Conservation (phyloP, 2,329 filamentous ascomycete species). For the Penicillium sp. region DNA sequence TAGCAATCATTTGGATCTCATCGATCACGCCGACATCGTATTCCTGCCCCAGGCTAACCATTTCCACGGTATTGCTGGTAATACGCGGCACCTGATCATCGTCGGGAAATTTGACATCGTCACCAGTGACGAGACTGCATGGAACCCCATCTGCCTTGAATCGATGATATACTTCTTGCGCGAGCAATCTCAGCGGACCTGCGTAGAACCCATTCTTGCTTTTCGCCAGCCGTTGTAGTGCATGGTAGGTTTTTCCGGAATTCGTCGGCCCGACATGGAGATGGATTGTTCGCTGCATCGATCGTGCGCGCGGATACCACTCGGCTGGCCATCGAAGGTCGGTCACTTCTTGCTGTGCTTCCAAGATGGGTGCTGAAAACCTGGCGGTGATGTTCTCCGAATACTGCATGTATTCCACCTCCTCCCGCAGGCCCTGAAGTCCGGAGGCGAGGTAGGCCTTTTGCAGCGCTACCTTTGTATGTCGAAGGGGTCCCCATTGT, state of each 20-base stretch:
- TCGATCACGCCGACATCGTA: constrained; percentile 94
- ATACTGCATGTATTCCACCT: constrained; percentile 68
- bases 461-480: constrained; percentile 47
- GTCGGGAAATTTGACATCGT: constrained; percentile 74
- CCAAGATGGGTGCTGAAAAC: constrained; percentile 58
- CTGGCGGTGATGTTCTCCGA: constrained; percentile 60
- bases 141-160: constrained; percentile 73
- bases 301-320: constrained; percentile 84
- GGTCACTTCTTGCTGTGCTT: constrained; percentile 65
- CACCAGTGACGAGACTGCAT: constrained; percentile 84
- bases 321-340: constrained; percentile 87
- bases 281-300: constrained; percentile 78
- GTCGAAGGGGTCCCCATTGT: constrained; percentile 23
- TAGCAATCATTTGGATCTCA: constrained; percentile 96
- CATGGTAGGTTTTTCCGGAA: constrained; percentile 96
- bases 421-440: constrained; percentile 51
- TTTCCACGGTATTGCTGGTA: constrained; percentile 90
- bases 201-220: constrained; percentile 81
- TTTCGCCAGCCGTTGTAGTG: constrained; percentile 77
- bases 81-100: constrained; percentile 56
- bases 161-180: constrained; percentile 91
- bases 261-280: constrained; percentile 96
- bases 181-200: constrained; percentile 81
- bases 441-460: constrained; percentile 60
- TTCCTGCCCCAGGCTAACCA: constrained; percentile 61